Percentiles rank a stretch among this genome's conserved stretches.
phyloP scores from a whole-genome alignment of 495 filamentous ascomycete genomes.

The Amphirosellinia nigrospora region DNA sequence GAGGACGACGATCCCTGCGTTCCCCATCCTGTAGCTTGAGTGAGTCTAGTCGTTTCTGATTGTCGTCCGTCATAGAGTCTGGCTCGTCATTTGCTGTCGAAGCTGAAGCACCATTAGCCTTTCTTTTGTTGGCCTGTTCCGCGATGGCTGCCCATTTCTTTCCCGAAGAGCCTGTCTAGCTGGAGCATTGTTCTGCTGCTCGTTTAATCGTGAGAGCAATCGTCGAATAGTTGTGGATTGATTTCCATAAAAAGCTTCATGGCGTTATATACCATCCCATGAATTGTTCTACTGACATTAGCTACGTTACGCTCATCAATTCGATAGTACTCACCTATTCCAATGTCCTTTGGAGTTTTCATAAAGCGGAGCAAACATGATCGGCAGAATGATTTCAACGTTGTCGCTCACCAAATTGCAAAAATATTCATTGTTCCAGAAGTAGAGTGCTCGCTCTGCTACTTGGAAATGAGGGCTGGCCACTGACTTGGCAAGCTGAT shows the following conservation, averaged over 20 bases:
- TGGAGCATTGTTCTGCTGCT: slow-evolving; percentile 87
- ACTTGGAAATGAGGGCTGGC: slow-evolving; percentile 99
- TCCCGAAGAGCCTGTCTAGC: slow-evolving; percentile 76
- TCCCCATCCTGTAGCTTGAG: slow-evolving; percentile 78
- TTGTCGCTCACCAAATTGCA: slow-evolving; percentile 99
- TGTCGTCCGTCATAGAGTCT: slow-evolving; percentile 79
- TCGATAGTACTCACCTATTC: slow-evolving; percentile 75
- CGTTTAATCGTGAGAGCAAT: slow-evolving; percentile 99
- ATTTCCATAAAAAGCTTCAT: slow-evolving; percentile 99
- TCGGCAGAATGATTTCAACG: slow-evolving; percentile 95
- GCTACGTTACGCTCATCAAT: neutral
- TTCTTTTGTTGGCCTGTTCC: slow-evolving; percentile 73
- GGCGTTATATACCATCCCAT: slow-evolving; percentile 99
- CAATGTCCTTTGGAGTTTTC: slow-evolving; percentile 99
- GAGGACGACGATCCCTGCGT: slow-evolving; percentile 51
- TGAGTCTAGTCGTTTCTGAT: slow-evolving; percentile 80
- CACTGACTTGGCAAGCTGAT: slow-evolving; percentile 96
- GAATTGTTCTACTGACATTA: slow-evolving; percentile 76
- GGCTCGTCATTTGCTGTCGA: slow-evolving; percentile 65
- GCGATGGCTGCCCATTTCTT: slow-evolving; percentile 86
- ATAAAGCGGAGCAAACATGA: slow-evolving; percentile 99
- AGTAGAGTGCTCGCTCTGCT: slow-evolving; percentile 95
- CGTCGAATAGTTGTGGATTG: slow-evolving; percentile 97
- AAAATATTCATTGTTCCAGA: slow-evolving; percentile 99
- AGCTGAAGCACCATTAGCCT: slow-evolving; percentile 42